Percentiles rank a stretch among this genome's conserved stretches.
phyloP scores from a whole-genome alignment of 176 grass and related monocot species.

The Elymus sibiricus region DNA sequence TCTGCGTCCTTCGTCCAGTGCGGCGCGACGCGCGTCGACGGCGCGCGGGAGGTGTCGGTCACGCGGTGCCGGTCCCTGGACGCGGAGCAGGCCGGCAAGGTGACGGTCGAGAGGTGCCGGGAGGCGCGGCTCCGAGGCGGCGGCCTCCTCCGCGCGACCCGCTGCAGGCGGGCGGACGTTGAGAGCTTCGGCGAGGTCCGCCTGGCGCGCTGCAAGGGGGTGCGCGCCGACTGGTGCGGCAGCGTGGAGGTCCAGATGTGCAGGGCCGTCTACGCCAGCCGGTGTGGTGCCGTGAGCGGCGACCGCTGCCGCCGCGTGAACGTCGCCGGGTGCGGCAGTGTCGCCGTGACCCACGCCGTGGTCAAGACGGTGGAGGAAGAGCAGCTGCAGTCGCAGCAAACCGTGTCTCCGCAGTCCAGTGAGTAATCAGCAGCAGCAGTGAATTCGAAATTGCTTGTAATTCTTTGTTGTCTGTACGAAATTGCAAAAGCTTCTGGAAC shows the following conservation, averaged over 20 bases:
- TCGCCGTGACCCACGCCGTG: conserved; percentile 38
- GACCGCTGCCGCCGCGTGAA: conserved; percentile 48
- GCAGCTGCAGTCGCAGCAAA: conserved; percentile 11
- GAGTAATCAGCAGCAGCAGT: background rate
- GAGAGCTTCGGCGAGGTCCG: conserved; percentile 59
- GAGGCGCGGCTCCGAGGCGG: conserved; percentile 30
- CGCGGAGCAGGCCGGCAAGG: conserved; percentile 44
- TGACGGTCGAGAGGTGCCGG: conserved; percentile 45
- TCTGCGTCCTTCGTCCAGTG: conserved; percentile 39
- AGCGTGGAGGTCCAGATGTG: conserved; percentile 44
- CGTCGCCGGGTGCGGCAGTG: conserved; percentile 31
- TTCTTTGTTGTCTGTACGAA: background rate
- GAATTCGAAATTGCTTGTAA: background rate
- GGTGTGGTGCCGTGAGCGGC: conserved; percentile 44
- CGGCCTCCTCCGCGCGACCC: conserved; percentile 10
- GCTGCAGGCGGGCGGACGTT: conserved; percentile 47
- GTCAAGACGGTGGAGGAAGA: conserved; percentile 38
- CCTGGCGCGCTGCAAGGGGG: conserved; percentile 34
- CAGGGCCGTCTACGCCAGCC: conserved; percentile 39
- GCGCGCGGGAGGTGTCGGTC: conserved; percentile 37
- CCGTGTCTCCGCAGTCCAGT: conserved; percentile 10
- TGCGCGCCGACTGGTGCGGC: conserved; percentile 52
- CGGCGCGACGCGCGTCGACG: conserved; percentile 36
- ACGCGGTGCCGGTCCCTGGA: conserved; percentile 38
- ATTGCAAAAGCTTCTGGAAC: background rate